phyloP scores from a whole-genome alignment of 2,329 filamentous ascomycete genomes.

The Colletotrichum acutatum region DNA sequence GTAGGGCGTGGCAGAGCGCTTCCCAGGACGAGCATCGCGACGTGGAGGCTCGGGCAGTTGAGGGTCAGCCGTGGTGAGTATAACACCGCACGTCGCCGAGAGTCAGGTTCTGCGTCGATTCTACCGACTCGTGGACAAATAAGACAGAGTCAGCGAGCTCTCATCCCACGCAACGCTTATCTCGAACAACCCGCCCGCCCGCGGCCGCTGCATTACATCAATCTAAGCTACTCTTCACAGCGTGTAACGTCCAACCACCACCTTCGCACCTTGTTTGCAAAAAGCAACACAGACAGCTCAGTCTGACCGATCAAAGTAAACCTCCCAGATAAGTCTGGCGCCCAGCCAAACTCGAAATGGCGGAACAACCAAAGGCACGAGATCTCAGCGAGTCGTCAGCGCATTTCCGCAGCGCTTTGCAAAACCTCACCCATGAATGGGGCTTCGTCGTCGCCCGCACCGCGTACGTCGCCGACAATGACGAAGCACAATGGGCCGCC shows the following conservation, averaged over 20 bases:
- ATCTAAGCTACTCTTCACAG: no score
- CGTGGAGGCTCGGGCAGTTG: not conserved
- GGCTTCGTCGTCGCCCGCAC: constrained; percentile 4
- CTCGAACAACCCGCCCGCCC: no score
- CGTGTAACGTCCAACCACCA: no score
- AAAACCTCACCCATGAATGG: not conserved
- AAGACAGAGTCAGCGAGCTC: no score
- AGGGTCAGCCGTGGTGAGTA: not conserved
- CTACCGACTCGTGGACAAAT: no score
- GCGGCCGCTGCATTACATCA: no score
- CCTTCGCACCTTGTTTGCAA: not conserved
- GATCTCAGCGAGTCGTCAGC: not conserved
- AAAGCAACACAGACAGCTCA: no score
- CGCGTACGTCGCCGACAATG: not conserved
- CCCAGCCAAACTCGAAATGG: not conserved
- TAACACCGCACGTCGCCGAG: not conserved
- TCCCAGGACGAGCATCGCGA: not conserved
- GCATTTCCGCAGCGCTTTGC: not conserved
- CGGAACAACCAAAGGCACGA: not conserved
- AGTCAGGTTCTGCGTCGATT: not conserved
- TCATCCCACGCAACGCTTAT: no score
- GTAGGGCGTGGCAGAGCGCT: not conserved
- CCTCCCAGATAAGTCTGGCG: not conserved
- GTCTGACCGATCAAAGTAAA: not conserved
- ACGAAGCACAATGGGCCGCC: not conserved